Evolutionary conservation across 2,329 filamentous ascomycete genomes (phyloP).

Genomic region (Apiospora aurea): DNA sequence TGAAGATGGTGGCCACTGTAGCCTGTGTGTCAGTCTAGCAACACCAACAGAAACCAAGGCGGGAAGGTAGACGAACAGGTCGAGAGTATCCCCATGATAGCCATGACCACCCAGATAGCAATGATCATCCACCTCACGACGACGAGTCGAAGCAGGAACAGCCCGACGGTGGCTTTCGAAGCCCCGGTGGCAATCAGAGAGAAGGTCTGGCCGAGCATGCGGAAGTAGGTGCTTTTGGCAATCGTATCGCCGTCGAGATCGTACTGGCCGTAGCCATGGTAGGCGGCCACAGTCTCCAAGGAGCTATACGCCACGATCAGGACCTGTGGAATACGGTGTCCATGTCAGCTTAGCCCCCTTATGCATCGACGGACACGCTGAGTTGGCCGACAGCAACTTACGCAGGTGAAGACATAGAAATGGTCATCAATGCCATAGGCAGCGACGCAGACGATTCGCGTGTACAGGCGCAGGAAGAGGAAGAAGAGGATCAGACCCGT

Average conservation of each 20-base stretch:
- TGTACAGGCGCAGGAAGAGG: conserved; percentile 37
- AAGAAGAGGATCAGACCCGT: conserved; percentile 35
- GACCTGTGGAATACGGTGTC: conserved; percentile 24
- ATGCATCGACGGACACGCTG: neutral
- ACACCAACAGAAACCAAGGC: no score
- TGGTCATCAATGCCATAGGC: conserved; percentile 45
- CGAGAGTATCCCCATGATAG: conserved; percentile 24
- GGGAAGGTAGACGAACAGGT: conserved; percentile 15
- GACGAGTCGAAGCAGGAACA: conserved; percentile 49
- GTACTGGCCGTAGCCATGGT: conserved; percentile 45
- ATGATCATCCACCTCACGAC: conserved; percentile 44
- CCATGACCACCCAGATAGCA: conserved; percentile 43
- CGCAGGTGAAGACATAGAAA: conserved; percentile 43
- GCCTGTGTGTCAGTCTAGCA: neutral
- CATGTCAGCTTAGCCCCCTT: neutral
- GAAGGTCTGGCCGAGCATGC: conserved; percentile 45
- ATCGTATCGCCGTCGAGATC: conserved; percentile 37
- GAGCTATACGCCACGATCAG: conserved; percentile 44
- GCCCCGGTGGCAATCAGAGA: conserved; percentile 48
- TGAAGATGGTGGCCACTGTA: conserved; percentile 27
- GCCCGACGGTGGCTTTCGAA: conserved; percentile 47
- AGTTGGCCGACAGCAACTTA: conserved; percentile 24
- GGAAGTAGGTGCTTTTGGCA: conserved; percentile 39
- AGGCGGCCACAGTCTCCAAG: conserved; percentile 41
- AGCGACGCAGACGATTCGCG: conserved; percentile 37